Conservation (phyloP, 345 rosid species). For the Corymbia maculata region DNA sequence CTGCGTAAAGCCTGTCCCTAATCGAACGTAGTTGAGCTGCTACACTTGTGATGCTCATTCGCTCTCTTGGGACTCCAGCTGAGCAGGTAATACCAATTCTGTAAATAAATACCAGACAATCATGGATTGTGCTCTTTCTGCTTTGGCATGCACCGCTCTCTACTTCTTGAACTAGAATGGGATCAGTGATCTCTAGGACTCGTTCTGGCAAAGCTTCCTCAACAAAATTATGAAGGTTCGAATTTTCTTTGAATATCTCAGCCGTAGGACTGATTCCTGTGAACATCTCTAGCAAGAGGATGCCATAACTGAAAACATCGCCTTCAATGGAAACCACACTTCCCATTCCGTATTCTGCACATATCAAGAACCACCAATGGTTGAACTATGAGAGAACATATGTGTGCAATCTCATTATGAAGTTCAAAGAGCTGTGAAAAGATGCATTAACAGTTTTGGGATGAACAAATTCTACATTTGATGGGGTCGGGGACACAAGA, state of each 20-base stretch:
- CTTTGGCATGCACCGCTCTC: not conserved
- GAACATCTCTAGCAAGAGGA: constrained; percentile 16
- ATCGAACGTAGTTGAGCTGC: not conserved
- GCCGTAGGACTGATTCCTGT: constrained; percentile 11
- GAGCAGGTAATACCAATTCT: constrained; percentile 10
- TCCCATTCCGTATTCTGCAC: constrained; percentile 24
- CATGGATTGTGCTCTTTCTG: not conserved
- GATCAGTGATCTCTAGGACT: constrained; percentile 2
- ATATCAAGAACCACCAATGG: not conserved
- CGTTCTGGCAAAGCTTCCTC: constrained; percentile 3
- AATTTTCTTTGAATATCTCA: constrained; percentile 5
- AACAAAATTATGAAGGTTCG: constrained; percentile 1
- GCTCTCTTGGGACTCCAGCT: not conserved
- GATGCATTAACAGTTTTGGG: not conserved
- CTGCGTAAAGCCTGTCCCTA: not conserved
- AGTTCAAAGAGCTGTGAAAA: not conserved
- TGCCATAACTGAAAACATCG: constrained; percentile 20
- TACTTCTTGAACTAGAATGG: not conserved
- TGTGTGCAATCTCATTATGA: not conserved
- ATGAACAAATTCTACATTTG: not conserved
- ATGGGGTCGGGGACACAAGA: too few relatives aligned
- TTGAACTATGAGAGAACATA: not conserved
- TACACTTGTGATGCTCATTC: not conserved
- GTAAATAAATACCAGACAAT: not conserved
- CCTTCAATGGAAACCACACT: not conserved